These are phyloP conservation scores for Aureobasidium melanogenum DNA, from an alignment of 2,329 filamentous ascomycete species.

Conservation along the genomic window DNA sequence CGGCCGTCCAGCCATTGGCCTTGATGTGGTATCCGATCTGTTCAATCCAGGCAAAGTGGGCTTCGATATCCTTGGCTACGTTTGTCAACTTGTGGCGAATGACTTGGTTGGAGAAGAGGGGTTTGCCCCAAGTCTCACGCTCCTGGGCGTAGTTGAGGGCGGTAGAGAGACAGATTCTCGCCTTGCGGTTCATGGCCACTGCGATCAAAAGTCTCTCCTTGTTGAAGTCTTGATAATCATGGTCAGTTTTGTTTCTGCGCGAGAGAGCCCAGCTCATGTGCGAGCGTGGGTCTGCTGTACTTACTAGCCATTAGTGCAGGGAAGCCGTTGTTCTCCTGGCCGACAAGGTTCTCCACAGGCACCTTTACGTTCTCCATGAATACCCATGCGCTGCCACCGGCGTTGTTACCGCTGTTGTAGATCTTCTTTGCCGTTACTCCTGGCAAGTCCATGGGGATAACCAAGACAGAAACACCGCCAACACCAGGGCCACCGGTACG, in stretches of 20 bases:
- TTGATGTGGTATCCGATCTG: constrained; percentile 16
- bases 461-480: constrained; percentile 47
- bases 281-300: neutral
- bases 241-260: neutral
- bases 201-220: constrained; percentile 12
- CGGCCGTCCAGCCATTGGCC: too few species aligned
- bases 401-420: constrained; percentile 57
- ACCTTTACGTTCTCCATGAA: constrained; percentile 46
- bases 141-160: constrained; percentile 25
- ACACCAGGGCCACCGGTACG: constrained; percentile 45
- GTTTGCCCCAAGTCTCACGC: constrained; percentile 27
- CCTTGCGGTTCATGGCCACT: neutral
- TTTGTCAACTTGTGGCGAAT: constrained; percentile 25
- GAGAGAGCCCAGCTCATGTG: too few species aligned
- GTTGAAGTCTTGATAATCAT: constrained; percentile 13
- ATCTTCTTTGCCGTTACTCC: constrained; percentile 49
- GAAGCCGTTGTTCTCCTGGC: constrained; percentile 48
- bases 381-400: constrained; percentile 39
- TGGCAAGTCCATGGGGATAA: constrained; percentile 42
- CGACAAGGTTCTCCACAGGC: constrained; percentile 45
- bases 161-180: constrained; percentile 13
- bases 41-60: constrained; percentile 24
- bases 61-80: constrained; percentile 24
- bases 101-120: constrained; percentile 26
- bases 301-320: constrained; percentile 43